Base-by-base conservation (phyloP, 345 rosid species). In the Linum lewisii region DNA sequence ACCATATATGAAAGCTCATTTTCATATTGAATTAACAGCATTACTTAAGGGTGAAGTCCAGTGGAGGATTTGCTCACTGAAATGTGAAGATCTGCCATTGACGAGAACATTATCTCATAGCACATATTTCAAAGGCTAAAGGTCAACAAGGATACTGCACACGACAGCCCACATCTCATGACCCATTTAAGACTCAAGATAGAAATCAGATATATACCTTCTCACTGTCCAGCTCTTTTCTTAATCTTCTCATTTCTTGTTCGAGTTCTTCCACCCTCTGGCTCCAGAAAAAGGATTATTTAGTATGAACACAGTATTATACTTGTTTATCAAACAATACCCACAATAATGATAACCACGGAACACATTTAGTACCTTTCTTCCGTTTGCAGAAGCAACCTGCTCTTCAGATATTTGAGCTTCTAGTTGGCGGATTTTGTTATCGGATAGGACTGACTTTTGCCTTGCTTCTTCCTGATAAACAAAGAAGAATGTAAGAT, bases 241-340 rank as follows among this genome's bases (percentile, higher is more conserved):
- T 80, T 71, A 77, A 64, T 58, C 68, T 77, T 72, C 74, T 76
- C 25, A 71, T 64, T 80, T 82, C 92, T 58, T 71, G 73, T 61
- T 89, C 90, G 60, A 87, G 94, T 70, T 89, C 97, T 70, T 81
- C 95, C 25, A 82, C 63, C 81, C 77, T 85, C 99, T 93, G 84
- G 47, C 53, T 72, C 81, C 74, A 74, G 54, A n/a, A 67, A 20
- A 51, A 18, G 13, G 24, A 64, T 53, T 62, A 52, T 52, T 9
- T 38, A 2, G 16, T 15, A 42, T 8, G 47, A 42, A 16, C 18
- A 34, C 7, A 42, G 2, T 1, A 16, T 42, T 42, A 42, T 11
- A 42, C 15, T 42, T 42, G 34, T 42, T 16, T 42, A 42, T 42
- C 1, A 11, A 42, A 16, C 11, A 10, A 16, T 8, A 42, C 8